Conservation (phyloP, 2,329 filamentous ascomycete species). For the Colletotrichum tropicale region DNA sequence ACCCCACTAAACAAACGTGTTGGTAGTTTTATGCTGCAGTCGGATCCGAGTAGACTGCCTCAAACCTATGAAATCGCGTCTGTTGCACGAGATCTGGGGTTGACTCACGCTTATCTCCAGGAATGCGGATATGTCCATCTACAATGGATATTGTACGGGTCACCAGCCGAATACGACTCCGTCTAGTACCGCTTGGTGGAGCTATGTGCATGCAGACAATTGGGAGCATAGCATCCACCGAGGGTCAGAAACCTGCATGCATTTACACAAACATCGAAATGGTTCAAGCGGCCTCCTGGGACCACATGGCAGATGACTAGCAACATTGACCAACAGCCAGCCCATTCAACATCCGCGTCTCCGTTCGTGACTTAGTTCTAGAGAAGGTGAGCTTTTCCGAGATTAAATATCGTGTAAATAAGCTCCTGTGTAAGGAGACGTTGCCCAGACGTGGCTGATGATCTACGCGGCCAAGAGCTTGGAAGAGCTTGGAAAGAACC, state of each 20-base stretch:
- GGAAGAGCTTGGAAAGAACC: background rate
- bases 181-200: background rate
- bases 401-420: background rate
- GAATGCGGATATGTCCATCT: background rate
- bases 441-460: background rate
- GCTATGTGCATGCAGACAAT: background rate
- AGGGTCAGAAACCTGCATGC: background rate
- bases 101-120: background rate
- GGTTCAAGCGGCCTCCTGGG: background rate
- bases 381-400: background rate
- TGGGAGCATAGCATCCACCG: background rate
- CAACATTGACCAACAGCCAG: background rate
- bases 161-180: background rate
- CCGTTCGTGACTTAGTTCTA: background rate
- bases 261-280: background rate
- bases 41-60: background rate
- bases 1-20: background rate
- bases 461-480: background rate
- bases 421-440: background rate
- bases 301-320: background rate
- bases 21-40: background rate
- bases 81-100: background rate
- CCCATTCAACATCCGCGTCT: background rate
- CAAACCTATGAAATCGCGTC: background rate
- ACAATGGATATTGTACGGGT: background rate